Evolutionary conservation across 768 basidiomycete species (phyloP), one percentile per base, ranked within the genome.

Genomic region (Aureoboletus auriporus): DNA sequence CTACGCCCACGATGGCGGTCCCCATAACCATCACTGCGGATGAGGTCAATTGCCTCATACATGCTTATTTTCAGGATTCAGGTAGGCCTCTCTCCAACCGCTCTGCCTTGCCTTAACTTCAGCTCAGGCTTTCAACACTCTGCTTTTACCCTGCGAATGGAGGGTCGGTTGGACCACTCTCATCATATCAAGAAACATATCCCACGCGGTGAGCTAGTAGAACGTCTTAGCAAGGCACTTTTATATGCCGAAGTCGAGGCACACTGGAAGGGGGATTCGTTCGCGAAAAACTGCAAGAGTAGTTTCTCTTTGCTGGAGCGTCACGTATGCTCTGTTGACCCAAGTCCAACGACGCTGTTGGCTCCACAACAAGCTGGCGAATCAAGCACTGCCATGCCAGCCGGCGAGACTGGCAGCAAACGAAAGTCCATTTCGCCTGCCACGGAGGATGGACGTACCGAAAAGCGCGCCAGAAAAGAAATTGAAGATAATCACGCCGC

Each of bases 1-100:
- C 34, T 14, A 30, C 50, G 29, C 49, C 30, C 36, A 48, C 36
- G 9, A 72, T 75, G 61, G 64, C 67, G 37, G 68, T 74, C 46
- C 75, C 77, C 42, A 76, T 86, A 41, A 75, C 76, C 29, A 84
- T 90, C 53, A 80, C 83, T 35, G 84, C 89, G 33, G 89, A 91
- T 55, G 87, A 92, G 63, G 75, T 93, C 51, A 93, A 93, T 63
- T 88, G 84, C 59, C 79, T 92, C 53, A 84, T 93, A 40, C 83
- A 92, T 65, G 77, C 90, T 2, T 93, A 91, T 61, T 80, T 93
- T 54, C 74, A 83, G 55, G 90, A 93, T 57, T 89, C 88, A 29
- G 89, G 89, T 88, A 16, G 46, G 41, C 28, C 30, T n/a, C 23
- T 12, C 10, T 33, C 35, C 12, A 26, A 29, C 41, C 42, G 14